Percentiles rank a stretch among this genome's conserved stretches.
These are phyloP conservation scores for Gypsophila paniculata DNA, from an alignment of 179 eudicot species.

Conservation along the genomic window DNA sequence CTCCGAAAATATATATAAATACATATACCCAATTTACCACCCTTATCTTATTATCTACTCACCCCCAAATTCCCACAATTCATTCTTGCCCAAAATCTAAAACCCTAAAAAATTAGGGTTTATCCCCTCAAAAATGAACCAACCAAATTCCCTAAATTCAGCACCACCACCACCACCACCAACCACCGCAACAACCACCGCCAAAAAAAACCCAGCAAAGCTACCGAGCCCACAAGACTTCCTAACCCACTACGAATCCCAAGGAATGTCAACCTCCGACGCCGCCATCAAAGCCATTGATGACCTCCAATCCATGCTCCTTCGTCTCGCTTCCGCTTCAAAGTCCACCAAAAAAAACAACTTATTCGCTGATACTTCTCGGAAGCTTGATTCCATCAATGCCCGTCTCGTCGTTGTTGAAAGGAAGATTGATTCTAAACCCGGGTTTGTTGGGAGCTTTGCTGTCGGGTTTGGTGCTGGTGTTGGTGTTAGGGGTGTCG, in stretches of 20 bases:
- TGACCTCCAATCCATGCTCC: slow-evolving; percentile 56
- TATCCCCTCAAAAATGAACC: slow-evolving; percentile 17
- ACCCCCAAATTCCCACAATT: neutral
- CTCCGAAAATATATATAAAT: too few species aligned
- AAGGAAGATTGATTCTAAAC: slow-evolving; percentile 63
- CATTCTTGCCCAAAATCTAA: too few species aligned
- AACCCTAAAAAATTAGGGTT: slow-evolving; percentile 18
- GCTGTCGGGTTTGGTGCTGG: slow-evolving; percentile 55
- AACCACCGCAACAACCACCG: neutral
- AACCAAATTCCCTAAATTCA: slow-evolving; percentile 12
- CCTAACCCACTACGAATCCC: slow-evolving; percentile 53
- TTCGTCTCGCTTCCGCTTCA: slow-evolving; percentile 27
- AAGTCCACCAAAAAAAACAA: slow-evolving; percentile 25
- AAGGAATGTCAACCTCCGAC: slow-evolving; percentile 48
- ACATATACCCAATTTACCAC: too few species aligned
- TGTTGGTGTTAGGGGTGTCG: slow-evolving; percentile 32
- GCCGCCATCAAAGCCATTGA: slow-evolving; percentile 63
- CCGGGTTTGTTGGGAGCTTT: slow-evolving; percentile 42
- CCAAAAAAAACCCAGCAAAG: slow-evolving; percentile 16
- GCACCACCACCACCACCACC: neutral
- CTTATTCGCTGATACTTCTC: slow-evolving; percentile 30
- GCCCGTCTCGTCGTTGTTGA: slow-evolving; percentile 46
- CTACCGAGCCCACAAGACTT: slow-evolving; percentile 57
- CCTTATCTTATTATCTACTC: slow-evolving; percentile 8
- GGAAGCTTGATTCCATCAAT: slow-evolving; percentile 52